These are phyloP conservation scores for Fusarium verticillioides DNA, from an alignment of 2,329 filamentous ascomycete genomes.

Conservation along the genomic window DNA sequence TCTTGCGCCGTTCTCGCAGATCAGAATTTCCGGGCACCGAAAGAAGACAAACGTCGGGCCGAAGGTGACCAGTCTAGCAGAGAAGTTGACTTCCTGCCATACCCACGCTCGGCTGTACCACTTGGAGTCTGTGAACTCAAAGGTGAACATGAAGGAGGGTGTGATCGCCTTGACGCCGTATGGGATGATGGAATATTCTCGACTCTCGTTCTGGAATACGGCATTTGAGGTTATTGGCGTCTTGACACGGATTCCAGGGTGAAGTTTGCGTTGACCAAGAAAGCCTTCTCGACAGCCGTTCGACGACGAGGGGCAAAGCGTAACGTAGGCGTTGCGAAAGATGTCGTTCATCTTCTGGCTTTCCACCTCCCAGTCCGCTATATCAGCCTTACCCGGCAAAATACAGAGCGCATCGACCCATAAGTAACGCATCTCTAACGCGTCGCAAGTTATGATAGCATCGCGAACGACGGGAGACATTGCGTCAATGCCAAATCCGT, in stretches of 20 bases:
- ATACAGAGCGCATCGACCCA: not conserved
- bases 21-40: not conserved
- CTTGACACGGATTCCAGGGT: not conserved
- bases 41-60: not conserved
- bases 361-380: not conserved
- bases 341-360: not conserved
- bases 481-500: not conserved
- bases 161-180: fast-evolving
- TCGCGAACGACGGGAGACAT: not conserved
- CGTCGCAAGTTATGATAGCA: not conserved
- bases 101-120: not conserved
- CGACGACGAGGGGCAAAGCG: not conserved
- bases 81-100: not conserved
- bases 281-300: not conserved
- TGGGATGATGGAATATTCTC: not conserved
- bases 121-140: not conserved
- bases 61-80: not conserved
- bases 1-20: not conserved
- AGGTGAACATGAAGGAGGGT: not conserved
- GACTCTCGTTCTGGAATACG: not conserved
- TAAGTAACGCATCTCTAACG: not conserved
- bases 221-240: not conserved
- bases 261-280: not conserved
- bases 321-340: not conserved
- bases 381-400: not conserved